Evolutionary conservation across 2,329 filamentous ascomycete species (phyloP).

Genomic region (Ophiocordyceps camponoti-floridani): DNA sequence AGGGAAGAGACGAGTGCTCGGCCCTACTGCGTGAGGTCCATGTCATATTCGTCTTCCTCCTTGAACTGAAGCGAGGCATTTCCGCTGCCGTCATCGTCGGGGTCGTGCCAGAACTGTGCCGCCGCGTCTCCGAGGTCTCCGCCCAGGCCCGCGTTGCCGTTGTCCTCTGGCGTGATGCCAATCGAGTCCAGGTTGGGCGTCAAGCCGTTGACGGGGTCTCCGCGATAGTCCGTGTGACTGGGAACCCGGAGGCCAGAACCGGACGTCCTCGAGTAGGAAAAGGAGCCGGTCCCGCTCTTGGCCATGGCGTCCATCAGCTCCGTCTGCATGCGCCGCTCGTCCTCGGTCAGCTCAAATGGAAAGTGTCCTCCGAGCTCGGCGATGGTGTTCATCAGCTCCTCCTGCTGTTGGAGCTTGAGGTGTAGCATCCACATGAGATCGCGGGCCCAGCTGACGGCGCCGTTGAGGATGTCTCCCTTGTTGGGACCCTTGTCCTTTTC

Average conservation of each 20-base stretch:
- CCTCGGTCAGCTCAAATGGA: slow-evolving; percentile 72
- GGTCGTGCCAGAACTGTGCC: slow-evolving; percentile 47
- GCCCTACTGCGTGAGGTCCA: slow-evolving; percentile 41
- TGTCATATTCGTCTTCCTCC: slow-evolving; percentile 84
- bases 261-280: slow-evolving; percentile 67
- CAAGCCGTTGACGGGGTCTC: slow-evolving; percentile 47
- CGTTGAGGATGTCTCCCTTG: slow-evolving; percentile 96
- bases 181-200: slow-evolving; percentile 17
- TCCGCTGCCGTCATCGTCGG: slow-evolving; percentile 54
- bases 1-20: background rate
- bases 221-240: slow-evolving; percentile 80
- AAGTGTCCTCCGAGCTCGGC: slow-evolving; percentile 54
- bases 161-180: slow-evolving; percentile 20
- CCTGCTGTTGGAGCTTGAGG: slow-evolving; percentile 75
- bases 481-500: slow-evolving; percentile 98
- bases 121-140: slow-evolving; percentile 27
- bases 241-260: slow-evolving; percentile 82
- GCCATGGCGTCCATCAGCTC: slow-evolving; percentile 77
- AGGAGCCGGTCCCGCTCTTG: slow-evolving; percentile 59
- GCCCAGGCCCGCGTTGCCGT: slow-evolving; percentile 15
- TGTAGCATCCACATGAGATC: slow-evolving; percentile 97
- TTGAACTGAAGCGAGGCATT: slow-evolving; percentile 59
- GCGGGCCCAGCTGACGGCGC: slow-evolving; percentile 89
- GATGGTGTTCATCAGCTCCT: slow-evolving; percentile 65
- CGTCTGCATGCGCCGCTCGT: slow-evolving; percentile 88